phyloP scores from a whole-genome alignment of 352 stramenopile genomes.

The Globisporangium paddicum region DNA sequence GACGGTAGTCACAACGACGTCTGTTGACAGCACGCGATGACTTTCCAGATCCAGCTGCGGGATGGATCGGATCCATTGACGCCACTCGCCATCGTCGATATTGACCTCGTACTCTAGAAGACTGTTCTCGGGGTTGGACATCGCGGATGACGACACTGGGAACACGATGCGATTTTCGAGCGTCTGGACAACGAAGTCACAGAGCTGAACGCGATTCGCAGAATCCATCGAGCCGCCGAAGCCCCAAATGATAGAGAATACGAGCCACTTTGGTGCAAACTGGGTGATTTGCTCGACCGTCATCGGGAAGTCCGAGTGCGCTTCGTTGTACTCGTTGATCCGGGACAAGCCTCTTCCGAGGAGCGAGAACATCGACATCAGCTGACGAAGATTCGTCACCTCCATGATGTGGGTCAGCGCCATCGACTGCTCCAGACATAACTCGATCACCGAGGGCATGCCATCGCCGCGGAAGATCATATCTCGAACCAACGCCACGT shows the following conservation, averaged over 20 bases:
- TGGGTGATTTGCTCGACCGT: slow-evolving; percentile 92
- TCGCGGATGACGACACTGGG: slow-evolving; percentile 48
- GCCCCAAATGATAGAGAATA: slow-evolving; percentile 98
- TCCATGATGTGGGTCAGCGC: slow-evolving; percentile 95
- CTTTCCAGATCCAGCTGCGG: slow-evolving; percentile 98
- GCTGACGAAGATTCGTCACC: slow-evolving; percentile 88
- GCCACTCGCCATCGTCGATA: slow-evolving; percentile 96
- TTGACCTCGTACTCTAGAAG: slow-evolving; percentile 97
- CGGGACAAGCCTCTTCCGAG: slow-evolving; percentile 91
- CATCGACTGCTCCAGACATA: slow-evolving; percentile 92
- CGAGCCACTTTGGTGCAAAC: slow-evolving; percentile 96
- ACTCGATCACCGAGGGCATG: slow-evolving; percentile 83
- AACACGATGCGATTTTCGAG: slow-evolving; percentile 89
- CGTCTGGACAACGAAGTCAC: slow-evolving; percentile 83
- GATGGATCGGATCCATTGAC: slow-evolving; percentile 95
- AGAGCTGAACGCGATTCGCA: slow-evolving; percentile 89
- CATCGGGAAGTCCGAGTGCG: slow-evolving; percentile 98
- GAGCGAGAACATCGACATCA: slow-evolving; percentile 97
- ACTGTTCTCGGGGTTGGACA: slow-evolving; percentile 61
- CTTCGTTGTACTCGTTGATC: slow-evolving; percentile 99
- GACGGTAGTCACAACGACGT: slow-evolving; percentile 99
- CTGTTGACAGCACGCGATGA: slow-evolving; percentile 93
- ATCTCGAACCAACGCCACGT: slow-evolving; percentile 53
- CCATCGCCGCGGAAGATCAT: slow-evolving; percentile 48
- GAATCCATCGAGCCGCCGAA: slow-evolving; percentile 97